These are phyloP conservation scores for Gracilaria domingensis DNA, from an alignment of 23 red algal genomes.

Conservation along the genomic window DNA sequence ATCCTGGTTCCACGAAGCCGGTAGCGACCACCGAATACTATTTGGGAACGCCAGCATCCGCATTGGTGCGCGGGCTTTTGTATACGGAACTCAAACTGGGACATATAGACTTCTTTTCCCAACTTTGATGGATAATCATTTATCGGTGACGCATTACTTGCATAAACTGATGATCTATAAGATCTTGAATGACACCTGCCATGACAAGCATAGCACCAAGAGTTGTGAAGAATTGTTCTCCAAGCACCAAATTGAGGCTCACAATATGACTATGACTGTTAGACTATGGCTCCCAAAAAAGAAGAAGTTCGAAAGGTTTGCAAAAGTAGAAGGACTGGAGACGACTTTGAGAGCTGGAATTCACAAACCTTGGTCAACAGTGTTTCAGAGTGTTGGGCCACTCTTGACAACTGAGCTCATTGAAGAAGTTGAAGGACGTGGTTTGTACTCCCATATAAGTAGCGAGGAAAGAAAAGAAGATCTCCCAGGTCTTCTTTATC, in stretches of 20 bases:
- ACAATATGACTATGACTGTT: neutral
- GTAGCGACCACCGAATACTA: constrained; percentile 37
- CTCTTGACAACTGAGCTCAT: constrained; percentile 21
- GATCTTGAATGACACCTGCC: neutral
- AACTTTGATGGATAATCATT: neutral
- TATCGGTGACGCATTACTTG: neutral
- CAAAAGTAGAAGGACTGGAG: neutral
- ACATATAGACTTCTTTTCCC: constrained; percentile 15
- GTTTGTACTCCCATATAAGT: constrained; percentile 23
- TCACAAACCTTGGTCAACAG: neutral
- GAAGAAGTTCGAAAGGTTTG: neutral
- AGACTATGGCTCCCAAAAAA: neutral
- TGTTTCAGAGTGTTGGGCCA: neutral
- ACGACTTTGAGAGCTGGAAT: neutral
- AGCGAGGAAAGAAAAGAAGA: neutral
- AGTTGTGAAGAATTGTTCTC: constrained; percentile 4
- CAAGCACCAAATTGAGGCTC: neutral
- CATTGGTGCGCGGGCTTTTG: neutral
- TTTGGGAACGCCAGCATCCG: constrained; percentile 24
- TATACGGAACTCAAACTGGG: constrained; percentile 11
- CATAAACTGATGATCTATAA: neutral
- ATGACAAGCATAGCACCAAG: neutral
- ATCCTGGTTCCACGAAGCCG: constrained; percentile 46
- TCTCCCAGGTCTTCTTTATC: constrained; percentile 4
- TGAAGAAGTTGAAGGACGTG: constrained; percentile 12